phyloP scores from a whole-genome alignment of 2,329 filamentous ascomycete species.

The Xylaria sp. region DNA sequence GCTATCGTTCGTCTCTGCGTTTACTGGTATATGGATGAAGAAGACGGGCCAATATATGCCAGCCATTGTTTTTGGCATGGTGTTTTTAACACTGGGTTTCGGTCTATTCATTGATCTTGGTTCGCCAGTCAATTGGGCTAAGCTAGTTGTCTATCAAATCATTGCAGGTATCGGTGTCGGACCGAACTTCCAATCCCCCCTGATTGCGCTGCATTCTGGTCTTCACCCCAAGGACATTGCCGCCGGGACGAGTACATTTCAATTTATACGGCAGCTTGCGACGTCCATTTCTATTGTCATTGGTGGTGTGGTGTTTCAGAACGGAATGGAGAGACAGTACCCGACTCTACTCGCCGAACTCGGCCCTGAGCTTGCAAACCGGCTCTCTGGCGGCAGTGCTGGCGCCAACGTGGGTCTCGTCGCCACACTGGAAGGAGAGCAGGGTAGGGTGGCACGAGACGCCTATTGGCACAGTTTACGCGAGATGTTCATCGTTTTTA shows the following conservation, averaged over 20 bases:
- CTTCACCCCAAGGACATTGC: conserved; percentile 68
- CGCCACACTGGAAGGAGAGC: conserved; percentile 47
- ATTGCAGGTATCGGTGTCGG: conserved; percentile 68
- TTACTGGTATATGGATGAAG: conserved; percentile 61
- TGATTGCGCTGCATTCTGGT: conserved; percentile 70
- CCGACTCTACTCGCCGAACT: conserved; percentile 55
- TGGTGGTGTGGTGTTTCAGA: conserved; percentile 81
- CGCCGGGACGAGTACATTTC: conserved; percentile 70
- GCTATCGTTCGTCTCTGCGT: conserved; percentile 66
- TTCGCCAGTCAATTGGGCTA: conserved; percentile 58
- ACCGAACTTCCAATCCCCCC: conserved; percentile 71
- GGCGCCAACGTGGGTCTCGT: conserved; percentile 58
- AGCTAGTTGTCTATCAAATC: conserved; percentile 66
- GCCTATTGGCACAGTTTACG: conserved; percentile 58
- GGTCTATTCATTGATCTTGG: conserved; percentile 69
- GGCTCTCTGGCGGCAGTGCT: conserved; percentile 57
- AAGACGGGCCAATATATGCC: conserved; percentile 70
- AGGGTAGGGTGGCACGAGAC: conserved; percentile 44
- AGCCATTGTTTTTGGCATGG: conserved; percentile 63
- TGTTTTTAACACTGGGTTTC: conserved; percentile 66
- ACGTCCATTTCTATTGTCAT: conserved; percentile 72
- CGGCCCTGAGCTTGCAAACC: conserved; percentile 50
- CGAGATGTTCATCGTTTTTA: conserved; percentile 65
- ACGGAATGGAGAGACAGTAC: conserved; percentile 67
- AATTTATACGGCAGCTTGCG: conserved; percentile 71